phyloP scores from a whole-genome alignment of 495 filamentous ascomycete species.

The Neurospora tetraspora region DNA sequence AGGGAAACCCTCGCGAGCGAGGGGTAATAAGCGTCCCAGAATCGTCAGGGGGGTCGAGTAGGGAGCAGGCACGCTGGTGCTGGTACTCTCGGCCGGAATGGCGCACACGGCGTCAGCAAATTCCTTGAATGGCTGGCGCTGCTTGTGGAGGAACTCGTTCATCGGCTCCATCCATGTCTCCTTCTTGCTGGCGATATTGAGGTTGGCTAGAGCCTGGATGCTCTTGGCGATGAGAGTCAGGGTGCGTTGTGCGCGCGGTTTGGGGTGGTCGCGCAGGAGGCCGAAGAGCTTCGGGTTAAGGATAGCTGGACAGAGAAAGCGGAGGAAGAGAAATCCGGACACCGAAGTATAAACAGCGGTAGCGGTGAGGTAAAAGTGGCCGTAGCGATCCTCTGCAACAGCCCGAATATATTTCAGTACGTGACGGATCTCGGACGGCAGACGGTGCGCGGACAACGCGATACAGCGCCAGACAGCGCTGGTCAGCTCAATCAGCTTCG shows the following conservation, averaged over 20 bases:
- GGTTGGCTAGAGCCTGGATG: conserved; percentile 88
- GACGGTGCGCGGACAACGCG: conserved; percentile 53
- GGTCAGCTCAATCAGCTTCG: conserved; percentile 62
- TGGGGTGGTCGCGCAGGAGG: conserved; percentile 76
- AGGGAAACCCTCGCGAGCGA: conserved; percentile 86
- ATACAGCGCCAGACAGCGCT: conserved; percentile 81
- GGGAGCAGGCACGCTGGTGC: conserved; percentile 61
- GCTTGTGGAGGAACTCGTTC: conserved; percentile 64
- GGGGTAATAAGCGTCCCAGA: conserved; percentile 67
- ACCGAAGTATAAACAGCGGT: conserved; percentile 73
- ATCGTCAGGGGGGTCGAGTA: conserved; percentile 93
- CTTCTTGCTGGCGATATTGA: conserved; percentile 88
- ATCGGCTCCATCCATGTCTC: conserved; percentile 99
- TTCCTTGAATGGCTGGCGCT: conserved; percentile 66
- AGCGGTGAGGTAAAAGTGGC: conserved; percentile 88
- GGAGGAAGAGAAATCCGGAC: conserved; percentile 89
- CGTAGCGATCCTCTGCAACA: conserved; percentile 93
- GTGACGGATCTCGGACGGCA: conserved; percentile 75
- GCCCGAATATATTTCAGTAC: conserved; percentile 89
- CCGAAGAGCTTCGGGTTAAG: conserved; percentile 95
- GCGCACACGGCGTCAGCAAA: conserved; percentile 82
- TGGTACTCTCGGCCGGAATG: conserved; percentile 58
- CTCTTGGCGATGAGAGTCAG: conserved; percentile 91
- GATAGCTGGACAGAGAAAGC: conserved; percentile 94
- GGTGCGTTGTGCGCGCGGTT: conserved; percentile 76